A percentile compares a stretch with the other conserved stretches of the same genome.
phyloP scores from a whole-genome alignment of 2,329 filamentous ascomycete species.

The Pseudocercospora eumusae region DNA sequence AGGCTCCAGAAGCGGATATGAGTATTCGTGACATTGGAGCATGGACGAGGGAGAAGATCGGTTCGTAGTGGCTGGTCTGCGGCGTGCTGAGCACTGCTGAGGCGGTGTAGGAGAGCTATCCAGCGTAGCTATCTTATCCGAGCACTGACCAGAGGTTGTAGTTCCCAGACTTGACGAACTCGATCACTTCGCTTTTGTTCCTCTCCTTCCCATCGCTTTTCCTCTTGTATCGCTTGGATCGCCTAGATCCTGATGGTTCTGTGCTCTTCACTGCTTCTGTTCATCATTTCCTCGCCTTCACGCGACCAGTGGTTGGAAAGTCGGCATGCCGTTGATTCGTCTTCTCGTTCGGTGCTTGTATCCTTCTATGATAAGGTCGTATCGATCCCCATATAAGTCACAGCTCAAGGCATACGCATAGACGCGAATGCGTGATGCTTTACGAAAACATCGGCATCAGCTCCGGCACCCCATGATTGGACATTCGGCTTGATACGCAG shows the following conservation, averaged over 20 bases:
- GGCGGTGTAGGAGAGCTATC: no score
- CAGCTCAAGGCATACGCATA: neutral
- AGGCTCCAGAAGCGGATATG: slow-evolving; percentile 31
- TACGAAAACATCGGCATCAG: neutral
- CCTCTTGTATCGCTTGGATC: neutral
- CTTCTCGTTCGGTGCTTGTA: neutral
- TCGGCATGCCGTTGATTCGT: neutral
- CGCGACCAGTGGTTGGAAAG: neutral
- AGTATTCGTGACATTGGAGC: slow-evolving; percentile 29
- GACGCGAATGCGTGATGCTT: no score
- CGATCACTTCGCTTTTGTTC: neutral
- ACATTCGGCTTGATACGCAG: neutral
- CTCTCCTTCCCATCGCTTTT: neutral
- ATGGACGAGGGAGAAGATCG: slow-evolving; percentile 30
- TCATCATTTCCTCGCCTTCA: neutral
- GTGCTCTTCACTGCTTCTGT: neutral
- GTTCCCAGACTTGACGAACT: neutral
- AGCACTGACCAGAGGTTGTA: neutral
- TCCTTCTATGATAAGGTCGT: neutral
- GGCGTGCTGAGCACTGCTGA: no score
- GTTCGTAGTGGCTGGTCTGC: slow-evolving; percentile 2
- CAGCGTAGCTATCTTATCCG: no score
- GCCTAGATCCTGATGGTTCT: neutral
- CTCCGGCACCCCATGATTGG: neutral
- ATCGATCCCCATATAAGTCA: no score